A percentile compares a stretch with the other conserved stretches of the same genome.
These are phyloP conservation scores for Davidsoniella eucalypti DNA, from an alignment of 2,329 filamentous ascomycete species.

Conservation along the genomic window DNA sequence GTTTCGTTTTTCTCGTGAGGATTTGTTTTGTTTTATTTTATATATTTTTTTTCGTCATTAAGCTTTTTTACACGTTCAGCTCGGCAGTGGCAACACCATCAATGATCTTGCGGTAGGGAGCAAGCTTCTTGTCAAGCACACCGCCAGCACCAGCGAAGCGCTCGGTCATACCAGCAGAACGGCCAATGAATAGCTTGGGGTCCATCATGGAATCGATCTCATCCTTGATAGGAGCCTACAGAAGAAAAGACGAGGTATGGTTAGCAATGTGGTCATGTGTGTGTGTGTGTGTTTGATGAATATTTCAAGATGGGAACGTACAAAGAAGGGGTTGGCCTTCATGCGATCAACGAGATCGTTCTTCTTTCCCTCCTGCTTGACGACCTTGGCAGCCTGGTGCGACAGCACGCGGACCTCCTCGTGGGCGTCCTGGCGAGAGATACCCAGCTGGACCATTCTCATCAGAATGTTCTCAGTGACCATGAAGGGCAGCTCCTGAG, in stretches of 20 bases:
- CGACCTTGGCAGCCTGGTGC: slow-evolving; percentile 53
- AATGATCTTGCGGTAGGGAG: slow-evolving; percentile 23
- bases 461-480: slow-evolving; percentile 54
- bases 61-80: slow-evolving; percentile 21
- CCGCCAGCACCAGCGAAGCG: slow-evolving; percentile 26
- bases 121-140: slow-evolving; percentile 23
- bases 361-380: slow-evolving; percentile 29
- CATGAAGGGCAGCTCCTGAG: slow-evolving; percentile 77
- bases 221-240: slow-evolving; percentile 38
- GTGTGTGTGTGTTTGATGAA: not conserved
- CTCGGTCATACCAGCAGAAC: slow-evolving; percentile 29
- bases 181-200: slow-evolving; percentile 35
- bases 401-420: slow-evolving; percentile 74
- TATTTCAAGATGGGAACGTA: not conserved
- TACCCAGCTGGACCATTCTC: slow-evolving; percentile 55
- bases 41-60: not conserved
- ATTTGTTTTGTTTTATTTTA: not conserved
- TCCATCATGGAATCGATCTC: slow-evolving; percentile 55
- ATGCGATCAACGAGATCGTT: slow-evolving; percentile 78
- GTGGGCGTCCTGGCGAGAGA: slow-evolving; percentile 64
- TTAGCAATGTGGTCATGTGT: not conserved
- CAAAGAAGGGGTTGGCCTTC: slow-evolving; percentile 55
- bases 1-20: not conserved
- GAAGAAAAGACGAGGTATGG: not conserved
- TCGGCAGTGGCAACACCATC: slow-evolving; percentile 21